These are phyloP conservation scores for Phialocephala sp. DNA, from an alignment of 2,329 filamentous ascomycete genomes.

Conservation along the genomic window DNA sequence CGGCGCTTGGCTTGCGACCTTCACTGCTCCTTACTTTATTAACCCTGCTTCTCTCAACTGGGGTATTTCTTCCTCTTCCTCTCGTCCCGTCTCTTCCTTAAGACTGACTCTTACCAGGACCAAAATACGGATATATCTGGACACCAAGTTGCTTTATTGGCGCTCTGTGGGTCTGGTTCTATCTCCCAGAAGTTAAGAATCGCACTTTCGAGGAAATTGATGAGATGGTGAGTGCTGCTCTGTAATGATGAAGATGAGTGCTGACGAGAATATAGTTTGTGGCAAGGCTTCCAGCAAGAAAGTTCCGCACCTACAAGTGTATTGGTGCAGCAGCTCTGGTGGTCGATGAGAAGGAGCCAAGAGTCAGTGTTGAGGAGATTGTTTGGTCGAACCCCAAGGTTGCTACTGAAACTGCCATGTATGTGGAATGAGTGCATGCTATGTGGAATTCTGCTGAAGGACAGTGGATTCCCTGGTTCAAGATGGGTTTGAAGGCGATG, in stretches of 20 bases:
- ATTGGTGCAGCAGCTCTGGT: slow-evolving; percentile 26
- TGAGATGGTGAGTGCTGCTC: slow-evolving; percentile 52
- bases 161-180: slow-evolving; percentile 57
- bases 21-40: slow-evolving; percentile 65
- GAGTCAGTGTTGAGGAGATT: slow-evolving; percentile 24
- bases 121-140: slow-evolving; percentile 64
- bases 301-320: slow-evolving; percentile 48
- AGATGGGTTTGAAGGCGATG: neutral
- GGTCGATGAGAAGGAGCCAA: slow-evolving; percentile 25
- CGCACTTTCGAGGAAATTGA: slow-evolving; percentile 86
- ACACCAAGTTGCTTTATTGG: slow-evolving; percentile 49
- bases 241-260: neutral
- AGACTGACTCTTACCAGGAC: slow-evolving; percentile 63
- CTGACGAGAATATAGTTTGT: slow-evolving; percentile 38
- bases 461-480: neutral
- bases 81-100: slow-evolving; percentile 42
- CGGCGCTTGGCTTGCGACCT: slow-evolving; percentile 56
- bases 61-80: slow-evolving; percentile 44
- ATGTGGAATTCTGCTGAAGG: neutral
- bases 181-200: slow-evolving; percentile 77
- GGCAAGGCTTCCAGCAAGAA: slow-evolving; percentile 48
- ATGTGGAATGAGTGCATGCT: slow-evolving; percentile 13
- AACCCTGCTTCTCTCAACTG: slow-evolving; percentile 59
- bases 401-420: slow-evolving; percentile 20
- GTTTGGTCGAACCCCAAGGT: slow-evolving; percentile 21